Conservation (phyloP, 129 eudicot species). For the Helianthus annuus region DNA sequence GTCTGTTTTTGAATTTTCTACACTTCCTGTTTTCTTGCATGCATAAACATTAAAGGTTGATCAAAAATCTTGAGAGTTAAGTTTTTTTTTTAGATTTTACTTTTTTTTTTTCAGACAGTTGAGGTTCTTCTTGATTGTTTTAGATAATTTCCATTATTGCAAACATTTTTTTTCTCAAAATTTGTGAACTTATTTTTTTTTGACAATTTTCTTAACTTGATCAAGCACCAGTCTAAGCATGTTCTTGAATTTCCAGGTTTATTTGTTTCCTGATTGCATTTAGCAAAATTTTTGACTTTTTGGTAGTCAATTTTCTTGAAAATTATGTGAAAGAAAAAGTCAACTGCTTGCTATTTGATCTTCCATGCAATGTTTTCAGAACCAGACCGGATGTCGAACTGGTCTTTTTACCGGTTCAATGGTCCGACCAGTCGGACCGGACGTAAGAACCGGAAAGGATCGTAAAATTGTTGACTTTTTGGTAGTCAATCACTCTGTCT, state of each 20-base stretch:
- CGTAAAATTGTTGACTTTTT: no score
- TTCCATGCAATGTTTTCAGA: not conserved
- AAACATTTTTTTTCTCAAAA: not conserved
- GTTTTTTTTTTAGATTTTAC: not conserved
- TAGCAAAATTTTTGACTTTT: constrained; percentile 1
- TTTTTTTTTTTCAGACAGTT: constrained; percentile 1
- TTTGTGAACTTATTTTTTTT: constrained; percentile 3
- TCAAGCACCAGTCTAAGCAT: not conserved
- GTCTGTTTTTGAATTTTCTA: constrained; percentile 9
- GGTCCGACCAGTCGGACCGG: no score
- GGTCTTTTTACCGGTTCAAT: no score
- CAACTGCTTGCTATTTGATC: not conserved
- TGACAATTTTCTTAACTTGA: not conserved
- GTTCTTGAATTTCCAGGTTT: not conserved
- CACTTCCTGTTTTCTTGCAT: constrained; percentile 13
- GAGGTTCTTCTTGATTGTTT: not conserved
- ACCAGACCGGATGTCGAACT: no score
- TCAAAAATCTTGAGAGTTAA: constrained; percentile 1
- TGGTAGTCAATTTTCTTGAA: constrained; percentile 17
- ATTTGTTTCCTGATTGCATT: not conserved
- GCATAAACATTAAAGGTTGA: not conserved
- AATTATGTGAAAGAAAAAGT: constrained; percentile 7
- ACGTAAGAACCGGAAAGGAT: no score
- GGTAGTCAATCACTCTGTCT: not conserved
- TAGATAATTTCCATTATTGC: not conserved